Base-by-base conservation (phyloP, 768 basidiomycete species). In the Lactifluus volemus region DNA sequence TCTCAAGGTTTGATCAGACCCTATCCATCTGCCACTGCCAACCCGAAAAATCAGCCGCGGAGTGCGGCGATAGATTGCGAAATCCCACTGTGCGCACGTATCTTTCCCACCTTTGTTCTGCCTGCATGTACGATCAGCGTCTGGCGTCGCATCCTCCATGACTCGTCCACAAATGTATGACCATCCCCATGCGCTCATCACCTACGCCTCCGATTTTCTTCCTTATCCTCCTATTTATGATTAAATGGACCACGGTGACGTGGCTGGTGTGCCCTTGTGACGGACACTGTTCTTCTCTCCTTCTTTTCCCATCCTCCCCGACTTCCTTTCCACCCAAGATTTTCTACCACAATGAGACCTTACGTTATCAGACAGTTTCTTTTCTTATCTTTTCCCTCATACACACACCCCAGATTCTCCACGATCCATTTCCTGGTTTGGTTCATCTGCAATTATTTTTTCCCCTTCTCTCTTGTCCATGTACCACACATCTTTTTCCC, bases 81-180 rank as follows among this genome's bases (percentile, higher is more conserved):
- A 12, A 50, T 34, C 45, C 29, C 36, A 44, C 10, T 30, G 32
- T 32, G 5, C 11, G 25, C 49, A 45, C 21, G 38, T 12, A 2
- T 21, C 10, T 6, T 32, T 21, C 49, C 44, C 5, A 47, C 38
- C 32, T 54, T 48, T 17, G 5, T 47, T 12, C 54, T 19, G 14
- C 34, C n/a, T 47, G 55, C 49, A 53, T 58, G 61, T 63, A 63
- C 39, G 15, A 63, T 44, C 56, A 49, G 41, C 48, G 45, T 52
- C 52, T 17, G 51, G 56, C 41, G 41, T 25, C 5, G 45, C 51
- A 57, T 34, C n/a, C n/a, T 45, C 59, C 44, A 62, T 47, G 55
- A 64, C 38, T 50, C 45, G 61, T 42, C 55, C 51, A 64, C 25
- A 60, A 64, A n/a, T 64, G 63, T 64, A 64, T 17, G 60, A 64